phyloP scores from a whole-genome alignment of 306 rosid genomes.

The Heteromeles arbutifolia region DNA sequence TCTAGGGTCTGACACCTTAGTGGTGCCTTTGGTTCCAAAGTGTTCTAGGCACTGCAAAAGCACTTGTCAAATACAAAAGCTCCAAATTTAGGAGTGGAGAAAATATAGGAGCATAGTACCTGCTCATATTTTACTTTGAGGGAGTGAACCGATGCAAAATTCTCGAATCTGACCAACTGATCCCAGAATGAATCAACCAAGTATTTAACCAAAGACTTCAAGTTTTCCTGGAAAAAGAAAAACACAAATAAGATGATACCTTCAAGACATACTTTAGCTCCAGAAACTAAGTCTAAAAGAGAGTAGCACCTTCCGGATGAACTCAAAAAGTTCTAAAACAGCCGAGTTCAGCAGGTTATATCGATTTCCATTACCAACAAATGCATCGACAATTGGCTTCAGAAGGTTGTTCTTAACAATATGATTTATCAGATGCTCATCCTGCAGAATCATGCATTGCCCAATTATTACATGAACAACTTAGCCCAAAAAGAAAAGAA shows the following conservation, averaged over 20 bases:
- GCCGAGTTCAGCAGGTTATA: slow-evolving; percentile 93
- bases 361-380: slow-evolving; percentile 83
- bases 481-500: not conserved
- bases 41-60: slow-evolving; percentile 68
- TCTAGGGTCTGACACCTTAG: slow-evolving; percentile 53
- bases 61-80: slow-evolving; percentile 13
- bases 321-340: slow-evolving; percentile 84
- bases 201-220: slow-evolving; percentile 57
- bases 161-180: slow-evolving; percentile 69
- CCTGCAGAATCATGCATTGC: slow-evolving; percentile 54
- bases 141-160: slow-evolving; percentile 49
- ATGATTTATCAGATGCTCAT: slow-evolving; percentile 75
- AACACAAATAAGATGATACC: slow-evolving; percentile 7
- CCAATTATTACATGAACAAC: not conserved
- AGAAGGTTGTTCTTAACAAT: slow-evolving; percentile 72
- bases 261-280: slow-evolving; percentile 8
- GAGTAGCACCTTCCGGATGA: slow-evolving; percentile 61
- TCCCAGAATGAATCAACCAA: slow-evolving; percentile 80
- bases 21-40: slow-evolving; percentile 49
- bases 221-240: slow-evolving; percentile 57
- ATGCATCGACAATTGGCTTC: slow-evolving; percentile 73
- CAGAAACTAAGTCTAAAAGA: slow-evolving; percentile 8
- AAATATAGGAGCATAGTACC: slow-evolving; percentile 36
- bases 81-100: slow-evolving; percentile 2
- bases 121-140: slow-evolving; percentile 88